Evolutionary conservation across 441 rosid species (phyloP), one percentile per base, ranked within the genome.

Genomic region (Jatropha multifida): DNA sequence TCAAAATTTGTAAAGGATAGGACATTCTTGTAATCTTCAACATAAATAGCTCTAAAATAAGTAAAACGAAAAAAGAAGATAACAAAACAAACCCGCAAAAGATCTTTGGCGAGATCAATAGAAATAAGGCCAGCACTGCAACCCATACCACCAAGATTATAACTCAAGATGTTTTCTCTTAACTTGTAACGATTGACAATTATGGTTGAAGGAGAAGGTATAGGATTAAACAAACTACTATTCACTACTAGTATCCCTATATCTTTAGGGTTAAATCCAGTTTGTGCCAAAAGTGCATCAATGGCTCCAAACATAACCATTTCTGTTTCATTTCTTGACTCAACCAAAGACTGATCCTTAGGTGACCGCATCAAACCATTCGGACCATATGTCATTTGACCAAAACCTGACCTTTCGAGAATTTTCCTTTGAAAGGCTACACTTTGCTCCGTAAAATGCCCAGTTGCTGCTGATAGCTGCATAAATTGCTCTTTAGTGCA

Each of bases 81-180:
- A 18, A n/a, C 17, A 3, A 37, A 37, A 62, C 44, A 62, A 62
- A 62, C 65, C 65, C 3, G 42, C 17, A 26, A 27, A 27, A 38
- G 26, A 41, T 68, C 15, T 68, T 51, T 49, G 40, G 52, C 42
- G 10, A 18, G 87, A 58, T 85, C 88, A 27, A 87, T 77, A 37
- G 92, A 85, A 73, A 90, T 90, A 55, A 87, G 76, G 4, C 94
- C 90, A 42, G 92, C 94, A 74, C 90, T 79, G 44, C 94, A 88
- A 10, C 94, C 94, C 89, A 90, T 90, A 5, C 88, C 92, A 65
- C 86, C 84, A 48, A 87, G 88, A 79, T 76, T 88, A 71, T 81
- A 87, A 75, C 85, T 88, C 72, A 83, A 38, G 70, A 88, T 80
- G 41, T 88, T 79, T 2, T 80, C 85, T 80, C 82, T 85, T 14